Evolutionary conservation across 768 basidiomycete species (phyloP), one percentile per base, ranked within the genome.

Genomic region (Collybia nuda): DNA sequence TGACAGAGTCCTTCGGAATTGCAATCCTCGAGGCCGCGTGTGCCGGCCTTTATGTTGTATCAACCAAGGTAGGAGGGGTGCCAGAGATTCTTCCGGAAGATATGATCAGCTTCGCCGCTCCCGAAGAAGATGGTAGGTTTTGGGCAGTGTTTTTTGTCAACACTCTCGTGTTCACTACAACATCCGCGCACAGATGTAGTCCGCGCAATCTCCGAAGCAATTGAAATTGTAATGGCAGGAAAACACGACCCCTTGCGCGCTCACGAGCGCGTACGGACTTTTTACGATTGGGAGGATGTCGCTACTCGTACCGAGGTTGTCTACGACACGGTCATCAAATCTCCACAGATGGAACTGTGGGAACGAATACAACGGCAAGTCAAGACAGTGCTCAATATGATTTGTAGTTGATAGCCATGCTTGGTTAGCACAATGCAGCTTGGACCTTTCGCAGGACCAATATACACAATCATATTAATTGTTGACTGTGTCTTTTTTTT

Each of bases 1-100:
- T 98, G 21, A 98, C 96, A 1, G 97, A 98, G 65, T 82, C 97
- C 0, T 99, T 98, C 57, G 96, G 97, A 0, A 98, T 96, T 56
- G 91, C 90, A n/a, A 94, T 96, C 56, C 79, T 99, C 38, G 97
- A 99, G 72, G 97, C 96, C 0, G 97, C 97, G 0, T 95, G 91
- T 56, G 85, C 93, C 0, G 96, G 97, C 1, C 76, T 98, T 14
- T 96, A 96, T 62, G 88, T 98, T 44, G 96, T 98, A 43, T 87
- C 87, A 37, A 98, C 97, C 0, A 83, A 85, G 39, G 96, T 98
- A 0, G 97, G 97, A 0, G 97, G 97, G 0, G 91, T 98, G 0
- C 93, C 96, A 0, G 97, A 98, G 66, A 89, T 98, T 48, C 72
- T 99, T 12, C 97, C 97, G 0, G 73, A 84, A 51, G 92, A 96